phyloP scores from a whole-genome alignment of 2,329 filamentous ascomycete species.

The Colletotrichum aenigma region DNA sequence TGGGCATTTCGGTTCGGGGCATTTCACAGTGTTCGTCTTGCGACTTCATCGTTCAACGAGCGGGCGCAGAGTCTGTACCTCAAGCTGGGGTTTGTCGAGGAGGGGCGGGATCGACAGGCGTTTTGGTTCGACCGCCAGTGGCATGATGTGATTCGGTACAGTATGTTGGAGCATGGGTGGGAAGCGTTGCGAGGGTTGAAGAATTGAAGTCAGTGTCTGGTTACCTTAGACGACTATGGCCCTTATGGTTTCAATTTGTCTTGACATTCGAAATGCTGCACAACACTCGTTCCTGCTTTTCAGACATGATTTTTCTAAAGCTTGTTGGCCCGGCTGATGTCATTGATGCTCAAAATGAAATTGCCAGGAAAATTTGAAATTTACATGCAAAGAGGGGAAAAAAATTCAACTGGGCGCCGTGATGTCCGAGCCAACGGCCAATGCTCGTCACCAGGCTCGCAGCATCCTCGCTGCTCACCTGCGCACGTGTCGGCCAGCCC shows the following conservation, averaged over 20 bases:
- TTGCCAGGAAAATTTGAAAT: background rate
- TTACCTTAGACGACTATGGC: accelerated
- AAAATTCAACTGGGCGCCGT: background rate
- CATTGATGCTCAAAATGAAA: background rate
- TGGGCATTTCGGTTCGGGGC: background rate
- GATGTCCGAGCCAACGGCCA: background rate
- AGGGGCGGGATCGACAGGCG: background rate
- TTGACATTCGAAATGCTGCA: accelerated
- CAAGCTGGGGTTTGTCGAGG: background rate
- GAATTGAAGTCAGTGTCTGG: accelerated
- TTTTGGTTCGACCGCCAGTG: background rate
- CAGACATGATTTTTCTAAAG: accelerated
- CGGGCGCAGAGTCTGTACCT: background rate
- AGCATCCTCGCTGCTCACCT: background rate
- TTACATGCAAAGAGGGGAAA: background rate
- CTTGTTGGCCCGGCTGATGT: accelerated
- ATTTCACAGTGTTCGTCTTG: background rate
- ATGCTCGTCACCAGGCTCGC: background rate
- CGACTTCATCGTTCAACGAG: background rate
- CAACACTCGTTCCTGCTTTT: background rate
- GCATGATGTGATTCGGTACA: background rate
- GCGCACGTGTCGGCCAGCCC: background rate
- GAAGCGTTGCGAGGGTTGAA: background rate
- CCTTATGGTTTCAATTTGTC: accelerated
- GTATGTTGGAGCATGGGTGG: background rate